Evolutionary conservation across 192 early-diverging fungal species (phyloP).

Genomic region (Backusella parvicylindrica): DNA sequence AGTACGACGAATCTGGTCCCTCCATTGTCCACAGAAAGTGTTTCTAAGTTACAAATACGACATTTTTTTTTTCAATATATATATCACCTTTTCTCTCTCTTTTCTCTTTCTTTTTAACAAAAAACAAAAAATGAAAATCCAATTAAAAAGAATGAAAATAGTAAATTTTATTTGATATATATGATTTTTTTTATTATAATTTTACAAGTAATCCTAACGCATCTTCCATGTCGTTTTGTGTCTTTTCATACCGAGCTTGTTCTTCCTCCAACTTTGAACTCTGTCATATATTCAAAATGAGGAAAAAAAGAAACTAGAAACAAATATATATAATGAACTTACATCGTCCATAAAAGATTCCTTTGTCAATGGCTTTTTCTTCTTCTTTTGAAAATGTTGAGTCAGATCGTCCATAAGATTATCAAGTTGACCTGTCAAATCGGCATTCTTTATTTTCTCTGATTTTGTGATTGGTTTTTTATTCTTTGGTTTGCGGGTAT

Average conservation of each 20-base stretch:
- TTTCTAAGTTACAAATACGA: slow-evolving; percentile 16
- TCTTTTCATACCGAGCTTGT: slow-evolving; percentile 25
- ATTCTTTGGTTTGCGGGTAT: slow-evolving; percentile 1
- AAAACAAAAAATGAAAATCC: neutral
- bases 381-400: slow-evolving; percentile 4
- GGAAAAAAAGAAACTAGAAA: neutral
- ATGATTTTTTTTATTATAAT: slow-evolving; percentile 19
- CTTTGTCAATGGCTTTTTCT: slow-evolving; percentile 1
- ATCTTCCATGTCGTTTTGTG: slow-evolving; percentile 30
- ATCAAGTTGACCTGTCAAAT: slow-evolving; percentile 24
- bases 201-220: slow-evolving; percentile 22
- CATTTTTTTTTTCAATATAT: slow-evolving; percentile 1
- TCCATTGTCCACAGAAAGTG: slow-evolving; percentile 34
- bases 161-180: neutral
- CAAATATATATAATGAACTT: neutral
- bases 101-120: neutral
- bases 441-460: slow-evolving; percentile 18
- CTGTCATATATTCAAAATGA: neutral
- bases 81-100: neutral
- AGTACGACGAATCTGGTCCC: slow-evolving; percentile 30
- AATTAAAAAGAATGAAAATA: neutral
- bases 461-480: slow-evolving; percentile 8
- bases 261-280: slow-evolving; percentile 8
- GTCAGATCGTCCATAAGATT: slow-evolving; percentile 18
- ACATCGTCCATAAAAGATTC: neutral